phyloP scores from a whole-genome alignment of 2,329 filamentous ascomycete genomes.

The Epicoccum sorghinum region DNA sequence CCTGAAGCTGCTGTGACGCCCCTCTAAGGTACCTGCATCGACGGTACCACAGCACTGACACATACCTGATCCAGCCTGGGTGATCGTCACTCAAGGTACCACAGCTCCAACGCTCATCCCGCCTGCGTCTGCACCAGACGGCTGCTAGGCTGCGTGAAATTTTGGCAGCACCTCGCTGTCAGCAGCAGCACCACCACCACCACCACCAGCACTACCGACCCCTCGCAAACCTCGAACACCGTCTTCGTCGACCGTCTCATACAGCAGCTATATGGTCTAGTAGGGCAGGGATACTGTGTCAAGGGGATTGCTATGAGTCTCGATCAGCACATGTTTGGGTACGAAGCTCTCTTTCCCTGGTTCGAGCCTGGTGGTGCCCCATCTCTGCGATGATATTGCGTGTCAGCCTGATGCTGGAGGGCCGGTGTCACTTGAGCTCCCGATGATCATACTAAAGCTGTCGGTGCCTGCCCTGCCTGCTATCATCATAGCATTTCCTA shows the following conservation, averaged over 20 bases:
- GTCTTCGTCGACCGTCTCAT: constrained; percentile 24
- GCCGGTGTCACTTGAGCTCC: constrained; percentile 22
- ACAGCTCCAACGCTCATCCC: constrained; percentile 36
- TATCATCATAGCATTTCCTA: constrained; percentile 21
- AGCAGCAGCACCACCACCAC: constrained; percentile 16
- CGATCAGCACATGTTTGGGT: constrained; percentile 51
- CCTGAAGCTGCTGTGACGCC: constrained; percentile 32
- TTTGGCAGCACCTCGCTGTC: constrained; percentile 29
- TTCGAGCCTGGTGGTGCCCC: constrained; percentile 18
- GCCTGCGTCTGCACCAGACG: constrained; percentile 29
- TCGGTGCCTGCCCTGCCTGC: constrained; percentile 35
- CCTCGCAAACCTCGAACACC: constrained; percentile 21
- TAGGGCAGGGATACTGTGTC: constrained; percentile 32
- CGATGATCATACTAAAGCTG: constrained; percentile 8
- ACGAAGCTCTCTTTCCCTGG: constrained; percentile 34
- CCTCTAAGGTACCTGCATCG: constrained; percentile 41
- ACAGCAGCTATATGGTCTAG: constrained; percentile 40
- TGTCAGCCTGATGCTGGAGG: not conserved
- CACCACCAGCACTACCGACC: constrained; percentile 23
- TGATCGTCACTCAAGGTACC: constrained; percentile 33
- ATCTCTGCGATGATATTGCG: not conserved
- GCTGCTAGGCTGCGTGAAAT: constrained; percentile 23
- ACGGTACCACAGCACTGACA: constrained; percentile 39
- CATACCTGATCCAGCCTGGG: constrained; percentile 30
- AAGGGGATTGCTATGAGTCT: constrained; percentile 49